Evolutionary conservation across 371 early-diverging fungal species (phyloP), one percentile per base, ranked within the genome.

Genomic region (Sporodiniella umbellata): DNA sequence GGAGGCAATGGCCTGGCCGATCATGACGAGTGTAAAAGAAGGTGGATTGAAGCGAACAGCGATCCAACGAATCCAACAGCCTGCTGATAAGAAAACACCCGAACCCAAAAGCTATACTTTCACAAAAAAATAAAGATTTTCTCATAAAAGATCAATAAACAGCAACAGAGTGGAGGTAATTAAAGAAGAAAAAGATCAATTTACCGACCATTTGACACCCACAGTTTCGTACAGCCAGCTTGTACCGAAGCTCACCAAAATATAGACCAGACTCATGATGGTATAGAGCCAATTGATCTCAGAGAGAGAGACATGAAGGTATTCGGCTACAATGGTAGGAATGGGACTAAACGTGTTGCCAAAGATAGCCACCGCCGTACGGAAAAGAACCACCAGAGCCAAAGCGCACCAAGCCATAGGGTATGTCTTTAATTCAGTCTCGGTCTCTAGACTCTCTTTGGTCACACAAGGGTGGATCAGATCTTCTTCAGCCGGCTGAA

Each of bases 1-100:
- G 8, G 80, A 83, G 11, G 78, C 76, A 24, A 88, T 53, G 10
- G 81, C 58, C 54, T 86, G 86, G 1, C 86, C 87, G 25, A 79
- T 12, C 64, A 81, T 63, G 26, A 78, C 65, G 14, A 85, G 42
- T 12, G 75, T 65, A 68, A 59, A 75, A 26, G 63, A 69, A 19
- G 70, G 72, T 33, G 60, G 64, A 23, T 43, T 68, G 17, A 51
- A 55, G 40, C 55, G 70, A 23, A 79, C 70, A 45, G 79, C 74
- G 19, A 84, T 42, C 66, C 74, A 79, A 18, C 83, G 75, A 17
- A 85, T 62, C 68, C 80, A 75, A n/a, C 83, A 73, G 2, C 86
- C 86, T 21, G 68, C n/a, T 0, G 78, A 50, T 33, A 74, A 69
- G 22, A 74, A 54, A 6, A 58, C 19, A 0, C 81, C 76, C 3